Conservation (phyloP, 2,329 filamentous ascomycete genomes). For the Taxawa tesnikishii region DNA sequence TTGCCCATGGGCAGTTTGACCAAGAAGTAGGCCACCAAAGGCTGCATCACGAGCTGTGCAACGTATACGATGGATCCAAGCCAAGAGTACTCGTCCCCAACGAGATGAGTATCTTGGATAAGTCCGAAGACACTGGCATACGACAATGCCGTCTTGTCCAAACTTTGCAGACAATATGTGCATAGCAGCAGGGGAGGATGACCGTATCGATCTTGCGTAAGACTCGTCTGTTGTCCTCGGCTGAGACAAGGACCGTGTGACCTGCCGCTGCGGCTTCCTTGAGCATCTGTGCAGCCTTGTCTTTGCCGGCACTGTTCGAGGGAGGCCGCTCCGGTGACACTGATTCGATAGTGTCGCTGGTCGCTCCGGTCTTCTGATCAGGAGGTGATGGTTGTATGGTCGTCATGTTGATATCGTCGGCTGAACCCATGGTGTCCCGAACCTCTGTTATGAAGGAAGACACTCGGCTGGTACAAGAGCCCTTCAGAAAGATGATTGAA, state of each 20-base stretch:
- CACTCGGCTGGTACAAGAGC: too few species aligned
- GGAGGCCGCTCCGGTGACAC: too few species aligned
- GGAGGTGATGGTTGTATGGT: too few species aligned
- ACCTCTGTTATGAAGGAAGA: too few species aligned
- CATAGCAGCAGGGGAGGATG: constrained; percentile 43
- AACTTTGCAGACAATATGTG: constrained; percentile 51
- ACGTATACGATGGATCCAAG: constrained; percentile 41
- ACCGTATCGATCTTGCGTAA: constrained; percentile 38
- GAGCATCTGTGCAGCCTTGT: constrained; percentile 45
- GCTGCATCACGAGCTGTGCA: constrained; percentile 42
- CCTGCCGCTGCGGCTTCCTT: constrained; percentile 38
- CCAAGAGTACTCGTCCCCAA: constrained; percentile 43
- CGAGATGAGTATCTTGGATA: constrained; percentile 41
- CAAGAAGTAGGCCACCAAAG: constrained; percentile 41
- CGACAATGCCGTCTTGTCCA: constrained; percentile 52
- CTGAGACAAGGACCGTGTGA: constrained; percentile 35
- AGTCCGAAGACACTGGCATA: too few species aligned
- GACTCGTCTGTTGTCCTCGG: constrained; percentile 40
- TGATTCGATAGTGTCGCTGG: too few species aligned
- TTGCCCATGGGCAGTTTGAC: constrained; percentile 51
- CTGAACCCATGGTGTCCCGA: too few species aligned
- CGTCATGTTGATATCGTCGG: too few species aligned
- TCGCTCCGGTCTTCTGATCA: too few species aligned
- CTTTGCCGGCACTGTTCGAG: too few species aligned
- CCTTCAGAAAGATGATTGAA: too few species aligned